Base-by-base conservation (phyloP, 108 stramenopile genomes). In the Seminavis robusta region DNA sequence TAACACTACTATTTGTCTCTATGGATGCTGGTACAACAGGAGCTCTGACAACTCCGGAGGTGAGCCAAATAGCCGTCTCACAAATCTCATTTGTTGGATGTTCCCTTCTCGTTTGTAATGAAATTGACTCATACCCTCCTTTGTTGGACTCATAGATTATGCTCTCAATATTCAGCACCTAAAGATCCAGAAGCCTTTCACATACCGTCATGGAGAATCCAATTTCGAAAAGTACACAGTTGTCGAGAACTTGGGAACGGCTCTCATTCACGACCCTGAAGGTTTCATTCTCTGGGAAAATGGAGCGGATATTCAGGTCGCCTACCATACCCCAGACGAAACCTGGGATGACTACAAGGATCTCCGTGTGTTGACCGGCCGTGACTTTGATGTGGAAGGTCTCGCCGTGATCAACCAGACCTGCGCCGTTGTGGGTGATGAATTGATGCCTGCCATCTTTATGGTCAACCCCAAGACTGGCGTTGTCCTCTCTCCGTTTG, bases 361-460 rank as follows among this genome's bases (percentile, higher is more conserved):
- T 19, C 11, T 52, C 16, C 48, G 70, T 11, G 70, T 71, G 30
- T 45, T 71, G 40, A 71, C 70, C 3, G 70, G 70, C 3, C 56
- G 70, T 45, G 70, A 71, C 37, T 71, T 71, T 45, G 70, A 71
- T 30, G 57, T 60, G 13, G 70, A 71, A 44, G 67, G 67, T n/a
- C 33, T 64, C 16, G 51, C 70, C n/a, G 70, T 71, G 1, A 52
- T 71, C 58, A 64, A 71, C 34, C 27, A 71, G 16, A 47, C 47
- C 27, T 65, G 39, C 53, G 70, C 63, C 23, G 52, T 71, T 23
- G 43, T 71, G 27, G 70, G 70, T 15, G 70, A 71, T 27, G 70
- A 71, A 33, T 50, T 71, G 26, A 71, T 71, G 63, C 70, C 70
- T 32, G 70, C 57, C 34, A 52, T 71, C 37, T 64, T 71, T 52